Percentiles rank a stretch among this genome's conserved stretches.
Conservation (phyloP, 2,329 filamentous ascomycete genomes). For the Magnaporthales sp. region DNA sequence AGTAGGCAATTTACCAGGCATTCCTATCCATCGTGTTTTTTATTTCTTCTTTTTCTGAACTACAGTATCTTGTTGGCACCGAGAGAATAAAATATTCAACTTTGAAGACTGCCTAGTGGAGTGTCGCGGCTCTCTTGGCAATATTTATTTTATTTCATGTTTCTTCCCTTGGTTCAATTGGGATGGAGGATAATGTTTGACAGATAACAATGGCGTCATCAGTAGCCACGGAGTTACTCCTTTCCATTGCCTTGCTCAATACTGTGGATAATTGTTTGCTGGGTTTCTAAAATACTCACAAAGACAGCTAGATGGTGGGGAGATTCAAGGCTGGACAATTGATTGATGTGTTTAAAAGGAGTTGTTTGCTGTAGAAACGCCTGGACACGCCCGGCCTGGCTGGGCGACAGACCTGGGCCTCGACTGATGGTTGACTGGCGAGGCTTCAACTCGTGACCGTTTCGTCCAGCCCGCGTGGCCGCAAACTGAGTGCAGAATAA, state of each 20-base stretch:
- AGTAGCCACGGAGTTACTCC: background rate
- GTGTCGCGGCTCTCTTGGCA: background rate
- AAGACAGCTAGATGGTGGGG: background rate
- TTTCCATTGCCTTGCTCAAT: background rate
- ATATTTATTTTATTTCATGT: background rate
- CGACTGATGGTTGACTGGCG: background rate
- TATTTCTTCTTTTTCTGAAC: background rate
- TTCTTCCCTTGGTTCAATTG: background rate
- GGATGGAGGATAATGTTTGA: background rate
- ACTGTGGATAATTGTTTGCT: background rate
- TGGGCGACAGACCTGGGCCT: background rate
- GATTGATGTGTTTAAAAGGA: background rate
- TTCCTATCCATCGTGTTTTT: background rate
- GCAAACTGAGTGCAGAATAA: background rate
- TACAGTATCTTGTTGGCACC: background rate
- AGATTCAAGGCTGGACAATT: background rate
- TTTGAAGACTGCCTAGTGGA: background rate
- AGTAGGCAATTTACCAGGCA: background rate
- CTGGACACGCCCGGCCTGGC: background rate
- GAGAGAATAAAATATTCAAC: background rate
- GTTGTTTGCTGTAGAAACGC: background rate
- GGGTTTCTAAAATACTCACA: background rate
- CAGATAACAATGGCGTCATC: background rate
- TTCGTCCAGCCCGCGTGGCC: background rate
- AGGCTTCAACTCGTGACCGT: background rate